Base-by-base conservation (phyloP, 148 eudicot genomes). In the Heliamphora exappendiculata region DNA sequence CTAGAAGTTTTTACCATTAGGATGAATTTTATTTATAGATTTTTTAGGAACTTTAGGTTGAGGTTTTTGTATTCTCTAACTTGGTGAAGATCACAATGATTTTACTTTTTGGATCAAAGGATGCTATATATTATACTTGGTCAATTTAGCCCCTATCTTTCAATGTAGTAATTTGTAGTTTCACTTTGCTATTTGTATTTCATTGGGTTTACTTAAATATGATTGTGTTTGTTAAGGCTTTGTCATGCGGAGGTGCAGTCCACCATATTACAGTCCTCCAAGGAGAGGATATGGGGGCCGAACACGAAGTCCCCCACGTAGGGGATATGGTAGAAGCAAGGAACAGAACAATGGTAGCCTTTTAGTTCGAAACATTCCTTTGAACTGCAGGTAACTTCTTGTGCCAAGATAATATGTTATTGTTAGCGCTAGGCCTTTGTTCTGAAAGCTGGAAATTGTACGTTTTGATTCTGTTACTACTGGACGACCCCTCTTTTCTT, bases 231-330 rank as follows among this genome's bases (percentile, higher is more conserved):
- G 84, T 20, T 73, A 76, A 84, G 85, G 81, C 24, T 22, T 37
- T 65, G 76, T 72, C 78, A 90, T 90, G 94, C 75, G 89, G 82
- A 88, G 91, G 81, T 90, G 88, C 75, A 90, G 94, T 72, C 94
- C 94, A 7, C 86, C 81, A 9, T 79, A 84, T 66, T 82, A 89
- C 82, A 88, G 93, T 65, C 91, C 94, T 67, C 94, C 94, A 73
- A 51, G 90, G 79, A 87, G 91, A 71, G 90, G 88, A 39, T 86
- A 86, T 57, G 88, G 86, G 42, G 85, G 88, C 60, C 86, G 93
- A 41, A 80, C 87, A 51, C 77, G 88, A 78, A 87, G 91, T 66
- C 93, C 93, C 19, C 91, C 89, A 0, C 85, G 88, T 31, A 84
- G 90, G 79, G 90, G 86, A 67, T 36, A 64, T 81, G 91, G 94